phyloP scores from a whole-genome alignment of 805 yeast species.

The Candida insectalens region DNA sequence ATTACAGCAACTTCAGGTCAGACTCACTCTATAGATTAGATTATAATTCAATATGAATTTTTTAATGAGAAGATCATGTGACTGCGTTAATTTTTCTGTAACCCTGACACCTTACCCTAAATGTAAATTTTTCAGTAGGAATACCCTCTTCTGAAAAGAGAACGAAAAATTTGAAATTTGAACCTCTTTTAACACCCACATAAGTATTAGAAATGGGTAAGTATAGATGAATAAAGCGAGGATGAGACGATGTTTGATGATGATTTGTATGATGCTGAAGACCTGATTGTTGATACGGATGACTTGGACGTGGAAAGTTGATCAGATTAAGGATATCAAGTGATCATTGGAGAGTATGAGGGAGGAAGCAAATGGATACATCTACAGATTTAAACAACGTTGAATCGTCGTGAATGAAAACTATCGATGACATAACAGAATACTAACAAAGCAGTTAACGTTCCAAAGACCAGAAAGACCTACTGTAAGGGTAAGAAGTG shows the following conservation, averaged over 20 bases:
- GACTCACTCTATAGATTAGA: background rate
- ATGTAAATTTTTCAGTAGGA: background rate
- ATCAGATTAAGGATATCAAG: background rate
- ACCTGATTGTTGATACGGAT: no score
- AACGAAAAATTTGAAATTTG: no score
- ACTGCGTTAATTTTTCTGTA: background rate
- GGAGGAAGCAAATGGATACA: background rate
- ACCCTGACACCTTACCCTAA: background rate
- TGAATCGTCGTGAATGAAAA: background rate
- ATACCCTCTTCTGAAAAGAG: background rate
- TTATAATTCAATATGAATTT: no score
- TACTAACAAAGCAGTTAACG: slow-evolving; percentile 58
- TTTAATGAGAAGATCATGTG: background rate
- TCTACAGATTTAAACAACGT: background rate
- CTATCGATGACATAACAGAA: background rate
- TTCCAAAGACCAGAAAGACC: slow-evolving; percentile 99
- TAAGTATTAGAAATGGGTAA: no score
- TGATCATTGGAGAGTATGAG: background rate
- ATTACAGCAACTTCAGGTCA: slow-evolving; percentile 1
- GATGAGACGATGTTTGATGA: no score
- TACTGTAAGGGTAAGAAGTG: slow-evolving; percentile 99
- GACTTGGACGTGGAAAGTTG: background rate
- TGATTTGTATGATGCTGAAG: no score
- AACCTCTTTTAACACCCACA: no score
- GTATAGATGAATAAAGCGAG: no score